Conservation (phyloP, 2,329 filamentous ascomycete species). For the Fusarium sp. region DNA sequence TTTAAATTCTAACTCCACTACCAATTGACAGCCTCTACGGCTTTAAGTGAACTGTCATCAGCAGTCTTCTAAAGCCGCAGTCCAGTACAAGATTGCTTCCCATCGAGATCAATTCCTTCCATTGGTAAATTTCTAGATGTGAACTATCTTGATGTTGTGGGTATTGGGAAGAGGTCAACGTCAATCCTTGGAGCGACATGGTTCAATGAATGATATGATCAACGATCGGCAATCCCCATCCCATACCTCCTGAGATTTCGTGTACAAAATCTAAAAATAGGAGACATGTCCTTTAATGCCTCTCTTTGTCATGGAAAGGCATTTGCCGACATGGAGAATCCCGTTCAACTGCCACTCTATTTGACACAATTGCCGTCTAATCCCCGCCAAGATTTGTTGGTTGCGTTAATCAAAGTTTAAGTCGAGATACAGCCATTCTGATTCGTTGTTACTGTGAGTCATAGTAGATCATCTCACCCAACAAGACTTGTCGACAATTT, state of each 20-base stretch:
- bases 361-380: neutral
- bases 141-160: neutral
- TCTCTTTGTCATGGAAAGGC: neutral
- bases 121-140: too few relatives aligned
- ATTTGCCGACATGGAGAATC: neutral
- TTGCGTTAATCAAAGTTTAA: neutral
- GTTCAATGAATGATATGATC: neutral
- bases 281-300: neutral
- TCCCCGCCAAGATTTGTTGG: neutral
- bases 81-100: too few relatives aligned
- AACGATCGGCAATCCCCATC: neutral
- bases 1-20: neutral
- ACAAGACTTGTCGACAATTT: neutral
- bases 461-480: neutral
- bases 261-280: neutral
- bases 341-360: neutral
- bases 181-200: neutral
- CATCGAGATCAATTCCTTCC: neutral
- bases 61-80: neutral
- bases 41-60: neutral
- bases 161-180: neutral
- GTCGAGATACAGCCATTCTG: neutral
- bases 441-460: neutral
- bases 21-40: neutral
- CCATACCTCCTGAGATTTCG: neutral